Evolutionary conservation across 345 rosid genomes (phyloP), one percentile per base, ranked within the genome.

Genomic region (Eucalyptus pauciflora): DNA sequence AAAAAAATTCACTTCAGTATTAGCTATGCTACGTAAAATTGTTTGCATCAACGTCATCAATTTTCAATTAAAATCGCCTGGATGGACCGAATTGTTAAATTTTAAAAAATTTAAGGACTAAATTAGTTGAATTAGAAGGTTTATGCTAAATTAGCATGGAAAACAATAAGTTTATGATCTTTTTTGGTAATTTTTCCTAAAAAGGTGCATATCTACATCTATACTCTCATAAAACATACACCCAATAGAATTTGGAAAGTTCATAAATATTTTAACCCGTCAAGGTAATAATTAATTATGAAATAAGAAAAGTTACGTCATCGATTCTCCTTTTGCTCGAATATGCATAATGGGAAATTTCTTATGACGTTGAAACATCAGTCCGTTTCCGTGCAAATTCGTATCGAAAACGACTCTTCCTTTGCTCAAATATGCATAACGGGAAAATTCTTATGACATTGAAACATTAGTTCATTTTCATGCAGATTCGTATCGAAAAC

Each of bases 41-140:
- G 58, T 52, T 0, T 17, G 25, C 10, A 24, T 56, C 29, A 22
- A 56, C 3, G 6, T 10, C 29, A 56, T 24, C 62, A 56, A 24
- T 56, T 56, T 56, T 9, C 1, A 4, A 0, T 22, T 2, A 56
- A 56, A 56, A 22, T 56, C 3, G 0, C 3, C 0, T 10, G 0
- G 62, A 56, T 22, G 29, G 6, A 2, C 1, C 22, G 0, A 56
- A 2, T 56, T 56, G 29, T 22, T 8, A 56, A 2, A 56, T 56
- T 56, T 56, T 56, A 12, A 56, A 10, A 56, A 56, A 0, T 10
- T 56, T 56, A 56, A 0, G 8, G 8, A 56, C 29, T 56, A 24
- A 56, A 56, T 56, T 56, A 24, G 5, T 27, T 56, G 0, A 56
- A 8, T 56, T 56, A 56, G 9, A 56, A 22, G 0, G 0, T 22